A percentile compares a stretch with the other conserved stretches of the same genome.
Conservation (phyloP, 1,284 basidiomycete species). For the Tausonia pullulans region DNA sequence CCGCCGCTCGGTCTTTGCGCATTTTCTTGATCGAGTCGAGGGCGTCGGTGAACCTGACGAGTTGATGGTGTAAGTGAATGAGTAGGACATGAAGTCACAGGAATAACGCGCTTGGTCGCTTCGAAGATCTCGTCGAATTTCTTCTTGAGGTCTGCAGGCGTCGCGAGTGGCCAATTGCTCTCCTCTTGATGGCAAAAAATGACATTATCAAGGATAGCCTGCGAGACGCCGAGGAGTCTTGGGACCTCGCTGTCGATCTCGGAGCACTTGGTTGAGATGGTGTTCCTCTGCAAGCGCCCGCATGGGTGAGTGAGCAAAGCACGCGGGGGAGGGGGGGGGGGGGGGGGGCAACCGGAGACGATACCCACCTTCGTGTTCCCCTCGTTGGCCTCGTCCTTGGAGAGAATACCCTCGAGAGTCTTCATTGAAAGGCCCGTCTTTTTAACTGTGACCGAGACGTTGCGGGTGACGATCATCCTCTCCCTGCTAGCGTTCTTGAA, state of each 20-base stretch:
- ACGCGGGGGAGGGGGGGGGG: not conserved
- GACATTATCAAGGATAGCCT: slow-evolving; percentile 93
- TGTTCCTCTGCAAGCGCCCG: slow-evolving; percentile 49
- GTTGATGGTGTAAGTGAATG: not conserved
- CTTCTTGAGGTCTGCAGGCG: slow-evolving; percentile 86
- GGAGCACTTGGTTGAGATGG: slow-evolving; percentile 89
- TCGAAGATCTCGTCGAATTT: slow-evolving; percentile 99
- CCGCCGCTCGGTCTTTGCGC: slow-evolving; percentile 77
- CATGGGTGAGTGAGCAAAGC: not conserved
- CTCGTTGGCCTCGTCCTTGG: slow-evolving; percentile 53
- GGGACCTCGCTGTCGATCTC: slow-evolving; percentile 95
- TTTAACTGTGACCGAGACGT: slow-evolving; percentile 86
- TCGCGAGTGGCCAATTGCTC: slow-evolving; percentile 93
- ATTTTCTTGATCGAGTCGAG: slow-evolving; percentile 82
- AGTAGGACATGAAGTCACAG: not conserved
- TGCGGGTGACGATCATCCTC: slow-evolving; percentile 85
- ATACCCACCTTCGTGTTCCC: slow-evolving; percentile 58
- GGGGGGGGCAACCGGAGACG: not conserved
- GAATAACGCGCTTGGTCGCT: slow-evolving; percentile 63
- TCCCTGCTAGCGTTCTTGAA: slow-evolving; percentile 80
- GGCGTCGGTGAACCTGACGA: slow-evolving; percentile 84
- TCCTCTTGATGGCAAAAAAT: slow-evolving; percentile 99
- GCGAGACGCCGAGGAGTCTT: slow-evolving; percentile 84
- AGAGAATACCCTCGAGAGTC: slow-evolving; percentile 86
- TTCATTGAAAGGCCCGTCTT: slow-evolving; percentile 86